A percentile compares a stretch with the other conserved stretches of the same genome.
Evolutionary conservation across 805 yeast species (phyloP).

Genomic region (Saturnispora hagleri): DNA sequence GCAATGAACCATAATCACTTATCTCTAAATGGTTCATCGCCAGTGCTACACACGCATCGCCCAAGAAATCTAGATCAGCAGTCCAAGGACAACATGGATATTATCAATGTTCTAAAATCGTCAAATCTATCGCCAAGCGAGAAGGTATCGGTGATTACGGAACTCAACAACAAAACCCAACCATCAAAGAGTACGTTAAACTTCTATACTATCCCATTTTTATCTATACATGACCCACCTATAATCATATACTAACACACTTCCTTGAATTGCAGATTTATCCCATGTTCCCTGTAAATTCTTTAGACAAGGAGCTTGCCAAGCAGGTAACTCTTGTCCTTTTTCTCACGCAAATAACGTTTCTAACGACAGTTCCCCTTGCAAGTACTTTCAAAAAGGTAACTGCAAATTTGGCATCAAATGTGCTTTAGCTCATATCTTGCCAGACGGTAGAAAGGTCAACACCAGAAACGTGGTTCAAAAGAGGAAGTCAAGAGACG

Average conservation of each 20-base stretch:
- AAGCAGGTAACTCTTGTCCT: constrained; percentile 89
- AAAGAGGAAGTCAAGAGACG: not conserved
- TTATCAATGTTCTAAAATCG: constrained; percentile 15
- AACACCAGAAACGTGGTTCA: constrained; percentile 36
- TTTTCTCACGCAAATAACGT: constrained; percentile 71
- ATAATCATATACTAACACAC: constrained; percentile 3
- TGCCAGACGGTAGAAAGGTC: constrained; percentile 82
- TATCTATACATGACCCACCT: not conserved
- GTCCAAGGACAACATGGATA: constrained; percentile 9
- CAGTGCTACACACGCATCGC: not conserved
- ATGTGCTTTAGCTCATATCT: constrained; percentile 87
- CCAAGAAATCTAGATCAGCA: not conserved
- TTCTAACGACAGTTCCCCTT: constrained; percentile 49
- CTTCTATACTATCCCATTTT: not conserved
- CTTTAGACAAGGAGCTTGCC: constrained; percentile 85
- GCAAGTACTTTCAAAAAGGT: constrained; percentile 94
- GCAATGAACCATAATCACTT: not conserved
- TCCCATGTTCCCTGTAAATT: constrained; percentile 97
- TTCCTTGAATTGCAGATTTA: constrained; percentile 35
- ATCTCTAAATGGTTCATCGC: not conserved
- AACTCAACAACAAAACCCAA: constrained; percentile 17
- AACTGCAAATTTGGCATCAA: constrained; percentile 91
- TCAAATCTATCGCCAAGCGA: constrained; percentile 17
- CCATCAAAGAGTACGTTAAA: constrained; percentile 19
- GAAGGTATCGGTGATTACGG: constrained; percentile 17